A percentile compares a stretch with the other conserved stretches of the same genome.
phyloP scores from a whole-genome alignment of 306 rosid species.

The Prunus mume region DNA sequence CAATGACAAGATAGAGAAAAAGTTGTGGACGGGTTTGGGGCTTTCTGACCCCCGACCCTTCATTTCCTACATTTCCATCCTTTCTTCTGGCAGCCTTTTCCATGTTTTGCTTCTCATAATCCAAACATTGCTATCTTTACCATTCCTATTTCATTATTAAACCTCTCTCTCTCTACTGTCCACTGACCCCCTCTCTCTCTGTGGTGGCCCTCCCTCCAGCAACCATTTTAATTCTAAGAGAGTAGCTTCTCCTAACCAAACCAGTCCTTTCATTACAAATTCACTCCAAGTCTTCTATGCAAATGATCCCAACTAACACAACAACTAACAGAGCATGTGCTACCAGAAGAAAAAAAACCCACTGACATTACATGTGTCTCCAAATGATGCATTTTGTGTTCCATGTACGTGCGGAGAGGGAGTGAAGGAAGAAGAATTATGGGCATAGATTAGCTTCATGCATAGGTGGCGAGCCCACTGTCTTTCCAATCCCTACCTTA shows the following conservation, averaged over 20 bases:
- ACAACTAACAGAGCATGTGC: too few relatives aligned
- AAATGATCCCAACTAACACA: not conserved
- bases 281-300: too few relatives aligned
- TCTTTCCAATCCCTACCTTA: not conserved
- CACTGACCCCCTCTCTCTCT: not conserved
- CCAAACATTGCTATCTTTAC: not conserved
- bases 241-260: too few relatives aligned
- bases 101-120: not conserved
- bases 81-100: not conserved
- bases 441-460: too few relatives aligned
- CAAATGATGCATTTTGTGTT: not conserved
- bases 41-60: not conserved
- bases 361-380: not conserved
- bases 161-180: not conserved
- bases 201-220: not conserved
- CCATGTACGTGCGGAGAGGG: too few relatives aligned
- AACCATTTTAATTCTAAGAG: too few relatives aligned
- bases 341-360: not conserved
- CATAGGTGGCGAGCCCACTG: not conserved
- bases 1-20: not conserved
- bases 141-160: not conserved
- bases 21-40: not conserved
- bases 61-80: not conserved
- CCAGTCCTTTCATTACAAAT: too few relatives aligned
- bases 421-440: too few relatives aligned